Evolutionary conservation across 306 rosid genomes (phyloP).

Genomic region (Fragaria vesca): DNA sequence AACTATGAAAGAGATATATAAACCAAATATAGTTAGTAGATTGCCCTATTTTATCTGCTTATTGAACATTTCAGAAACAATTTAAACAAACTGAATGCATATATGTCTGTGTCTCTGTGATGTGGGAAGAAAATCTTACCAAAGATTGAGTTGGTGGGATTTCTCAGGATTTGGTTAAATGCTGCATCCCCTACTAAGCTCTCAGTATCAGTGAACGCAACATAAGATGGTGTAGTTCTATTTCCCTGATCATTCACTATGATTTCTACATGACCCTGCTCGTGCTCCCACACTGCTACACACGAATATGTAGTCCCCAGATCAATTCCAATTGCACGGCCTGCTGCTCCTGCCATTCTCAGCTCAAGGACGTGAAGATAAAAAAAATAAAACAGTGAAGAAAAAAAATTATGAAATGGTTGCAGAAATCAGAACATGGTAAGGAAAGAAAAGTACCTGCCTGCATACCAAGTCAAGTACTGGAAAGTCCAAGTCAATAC

Average conservation of each 20-base stretch:
- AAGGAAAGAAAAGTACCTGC: too few species aligned
- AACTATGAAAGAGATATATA: not conserved
- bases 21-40: not conserved
- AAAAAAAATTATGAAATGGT: not conserved
- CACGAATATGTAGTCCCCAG: not conserved
- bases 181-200: slow-evolving; percentile 3
- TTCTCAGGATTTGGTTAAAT: not conserved
- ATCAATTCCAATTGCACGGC: not conserved
- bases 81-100: too few species aligned
- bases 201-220: slow-evolving; percentile 11
- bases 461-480: too few species aligned
- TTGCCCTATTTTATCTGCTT: not conserved
- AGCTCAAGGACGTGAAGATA: not conserved
- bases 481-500: too few species aligned
- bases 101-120: too few species aligned
- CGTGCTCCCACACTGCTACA: not conserved
- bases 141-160: not conserved
- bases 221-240: not conserved
- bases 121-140: not conserved
- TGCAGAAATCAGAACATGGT: too few species aligned
- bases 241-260: slow-evolving; percentile 7
- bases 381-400: not conserved
- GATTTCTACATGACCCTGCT: slow-evolving; percentile 7
- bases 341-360: slow-evolving; percentile 3
- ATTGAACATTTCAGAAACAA: too few species aligned